Evolutionary conservation across 1,284 basidiomycete genomes (phyloP), one percentile per base, ranked within the genome.

Genomic region (Filobasidium uniguttulatum): DNA sequence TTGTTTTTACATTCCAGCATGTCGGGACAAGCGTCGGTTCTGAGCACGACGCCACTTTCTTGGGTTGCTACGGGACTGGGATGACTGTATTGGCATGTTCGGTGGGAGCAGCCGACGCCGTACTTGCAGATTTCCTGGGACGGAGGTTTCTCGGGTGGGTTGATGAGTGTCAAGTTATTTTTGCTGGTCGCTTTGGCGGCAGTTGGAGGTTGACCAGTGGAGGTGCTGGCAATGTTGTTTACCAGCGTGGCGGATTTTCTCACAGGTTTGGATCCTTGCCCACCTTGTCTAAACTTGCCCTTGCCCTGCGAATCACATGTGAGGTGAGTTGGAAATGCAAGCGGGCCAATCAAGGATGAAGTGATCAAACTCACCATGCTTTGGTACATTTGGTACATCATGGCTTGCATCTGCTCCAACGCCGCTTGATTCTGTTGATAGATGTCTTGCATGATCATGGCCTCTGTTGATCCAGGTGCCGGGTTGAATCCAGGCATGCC

Each of bases 51-150:
- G n/a, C 89, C 90, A n/a, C 62, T 66, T 62, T 83, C 86, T 69
- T 91, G 86, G 25, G 89, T 90, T 2, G 90, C 88, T 0, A 87
- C 85, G 14, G 90, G 89, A 5, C 84, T 87, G 3, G 90, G 87
- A 66, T 96, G 90, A 9, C 85, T 85, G 68, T 80, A 94, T 17
- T 81, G 76, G 66, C 90, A 96, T 46, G 81, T 73, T 0, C 83
- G 74, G 66, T 93, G 91, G 46, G 81, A 83, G 68, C 90, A 96
- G 58, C 89, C 90, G 20, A 82, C 74, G 5, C 77, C 80, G 59
- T 83, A 94, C 70, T 91, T 91, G 78, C 90, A 96, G 19, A 96
- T 71, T 15, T 65, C 64, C 20, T 63, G 65, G n/a, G 66, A 64
- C 5, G 59, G 51, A 5, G 72, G 72, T 53, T 68, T 68, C 34